Evolutionary conservation across 1,284 basidiomycete species (phyloP).

Genomic region (Naganishia sp.): DNA sequence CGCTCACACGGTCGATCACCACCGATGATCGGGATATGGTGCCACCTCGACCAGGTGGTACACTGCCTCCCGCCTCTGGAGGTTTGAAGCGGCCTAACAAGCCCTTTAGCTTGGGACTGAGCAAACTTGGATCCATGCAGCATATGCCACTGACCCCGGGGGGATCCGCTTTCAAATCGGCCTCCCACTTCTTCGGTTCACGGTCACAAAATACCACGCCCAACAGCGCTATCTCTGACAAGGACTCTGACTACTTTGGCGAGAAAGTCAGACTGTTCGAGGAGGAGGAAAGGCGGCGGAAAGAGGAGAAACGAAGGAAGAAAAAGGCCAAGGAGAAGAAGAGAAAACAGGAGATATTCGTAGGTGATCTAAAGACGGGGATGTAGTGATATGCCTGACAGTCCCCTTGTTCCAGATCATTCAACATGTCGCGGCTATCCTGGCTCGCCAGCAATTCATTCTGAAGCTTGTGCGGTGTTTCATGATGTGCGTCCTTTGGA

Average conservation of each 20-base stretch:
- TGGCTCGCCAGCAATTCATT: conserved; percentile 85
- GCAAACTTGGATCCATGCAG: conserved; percentile 21
- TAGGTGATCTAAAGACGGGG: conserved; percentile 51
- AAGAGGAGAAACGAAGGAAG: conserved; percentile 57
- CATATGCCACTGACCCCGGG: conserved; percentile 29
- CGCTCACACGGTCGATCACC: conserved; percentile 7
- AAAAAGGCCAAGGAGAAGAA: conserved; percentile 62
- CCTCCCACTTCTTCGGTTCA: conserved; percentile 48
- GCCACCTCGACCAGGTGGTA: neutral
- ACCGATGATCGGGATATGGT: conserved; percentile 17
- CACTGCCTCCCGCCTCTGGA: conserved; percentile 3
- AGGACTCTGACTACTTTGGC: conserved; percentile 48
- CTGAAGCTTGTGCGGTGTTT: conserved; percentile 83
- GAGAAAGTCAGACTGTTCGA: conserved; percentile 33
- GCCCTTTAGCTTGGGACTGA: conserved; percentile 24
- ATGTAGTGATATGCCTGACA: too few relatives aligned
- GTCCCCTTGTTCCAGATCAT: conserved; percentile 64
- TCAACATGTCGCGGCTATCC: conserved; percentile 81
- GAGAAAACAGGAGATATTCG: conserved; percentile 75
- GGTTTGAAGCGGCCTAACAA: conserved; percentile 21
- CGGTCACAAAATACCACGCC: conserved; percentile 42
- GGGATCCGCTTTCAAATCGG: conserved; percentile 36
- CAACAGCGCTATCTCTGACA: conserved; percentile 41
- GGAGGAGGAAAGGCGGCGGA: conserved; percentile 53
- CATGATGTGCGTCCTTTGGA: conserved; percentile 68